phyloP scores from a whole-genome alignment of 768 basidiomycete species.

The Clavaria fumosa region DNA sequence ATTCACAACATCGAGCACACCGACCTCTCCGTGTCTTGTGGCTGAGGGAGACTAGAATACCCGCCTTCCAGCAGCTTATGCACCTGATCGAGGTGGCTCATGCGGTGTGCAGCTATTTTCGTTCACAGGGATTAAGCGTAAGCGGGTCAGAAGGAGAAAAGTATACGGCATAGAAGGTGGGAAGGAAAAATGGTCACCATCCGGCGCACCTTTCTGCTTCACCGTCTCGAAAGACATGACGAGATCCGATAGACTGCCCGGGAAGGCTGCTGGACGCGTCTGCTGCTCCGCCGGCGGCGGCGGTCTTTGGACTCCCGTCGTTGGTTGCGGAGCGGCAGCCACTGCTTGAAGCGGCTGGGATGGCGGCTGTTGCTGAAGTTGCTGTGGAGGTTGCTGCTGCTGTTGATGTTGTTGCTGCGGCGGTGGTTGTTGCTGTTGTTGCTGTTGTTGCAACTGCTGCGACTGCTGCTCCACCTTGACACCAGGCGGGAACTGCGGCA shows the following conservation, averaged over 20 bases:
- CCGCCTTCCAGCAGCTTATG: slow-evolving; percentile 92
- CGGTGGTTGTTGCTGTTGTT: no score
- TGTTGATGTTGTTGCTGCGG: slow-evolving; percentile 22
- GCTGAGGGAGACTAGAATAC: slow-evolving; percentile 76
- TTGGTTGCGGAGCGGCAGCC: slow-evolving; percentile 14
- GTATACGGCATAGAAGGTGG: background rate
- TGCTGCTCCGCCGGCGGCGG: slow-evolving; percentile 27
- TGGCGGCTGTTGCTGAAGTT: no score
- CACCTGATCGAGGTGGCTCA: slow-evolving; percentile 78
- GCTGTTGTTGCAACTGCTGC: background rate
- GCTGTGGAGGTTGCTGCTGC: slow-evolving; percentile 8
- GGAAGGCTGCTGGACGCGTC: slow-evolving; percentile 33
- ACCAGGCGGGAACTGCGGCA: slow-evolving; percentile 52
- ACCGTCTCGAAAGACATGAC: slow-evolving; percentile 91
- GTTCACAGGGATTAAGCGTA: no score
- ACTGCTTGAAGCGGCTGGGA: no score
- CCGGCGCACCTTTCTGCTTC: slow-evolving; percentile 79
- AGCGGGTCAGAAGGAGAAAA: slow-evolving; percentile 3
- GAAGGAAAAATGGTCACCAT: no score
- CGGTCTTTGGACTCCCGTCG: slow-evolving; percentile 33
- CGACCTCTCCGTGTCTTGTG: slow-evolving; percentile 91
- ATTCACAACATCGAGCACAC: slow-evolving; percentile 8
- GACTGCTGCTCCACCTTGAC: slow-evolving; percentile 33
- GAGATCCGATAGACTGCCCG: slow-evolving; percentile 79
- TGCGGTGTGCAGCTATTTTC: slow-evolving; percentile 64